Percentiles rank a stretch among this genome's conserved stretches.
Evolutionary conservation across 495 filamentous ascomycete species (phyloP).

Genomic region (Penicillium cinerascens): DNA sequence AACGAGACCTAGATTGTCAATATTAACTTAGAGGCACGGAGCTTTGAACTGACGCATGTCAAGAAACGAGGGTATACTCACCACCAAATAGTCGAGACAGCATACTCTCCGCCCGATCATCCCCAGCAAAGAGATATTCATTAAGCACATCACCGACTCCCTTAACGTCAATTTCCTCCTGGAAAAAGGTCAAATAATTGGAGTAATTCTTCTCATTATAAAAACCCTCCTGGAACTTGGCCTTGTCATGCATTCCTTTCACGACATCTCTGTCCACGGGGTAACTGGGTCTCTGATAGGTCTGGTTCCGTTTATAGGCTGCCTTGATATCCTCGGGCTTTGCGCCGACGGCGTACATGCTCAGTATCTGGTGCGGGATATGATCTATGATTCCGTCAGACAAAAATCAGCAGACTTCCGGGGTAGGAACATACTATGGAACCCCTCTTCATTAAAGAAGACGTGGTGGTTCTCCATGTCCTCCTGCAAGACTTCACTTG

Average conservation of each 20-base stretch:
- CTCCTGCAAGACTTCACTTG: slow-evolving; percentile 65
- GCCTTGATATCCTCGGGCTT: slow-evolving; percentile 50
- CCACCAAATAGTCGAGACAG: slow-evolving; percentile 55
- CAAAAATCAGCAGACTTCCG: neutral
- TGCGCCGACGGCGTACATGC: slow-evolving; percentile 73
- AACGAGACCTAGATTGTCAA: slow-evolving; percentile 52
- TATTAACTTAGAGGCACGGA: neutral
- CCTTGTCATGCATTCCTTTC: slow-evolving; percentile 49
- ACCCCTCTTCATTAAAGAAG: slow-evolving; percentile 68
- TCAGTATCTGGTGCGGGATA: slow-evolving; percentile 71
- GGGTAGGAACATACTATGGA: slow-evolving; percentile 54
- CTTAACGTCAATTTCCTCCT: slow-evolving; percentile 60
- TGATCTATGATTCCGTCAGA: slow-evolving; percentile 39
- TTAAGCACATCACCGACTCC: slow-evolving; percentile 57
- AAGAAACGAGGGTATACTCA: slow-evolving; percentile 18
- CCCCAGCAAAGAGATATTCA: slow-evolving; percentile 62
- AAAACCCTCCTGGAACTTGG: slow-evolving; percentile 49
- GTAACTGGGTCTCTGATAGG: slow-evolving; percentile 55
- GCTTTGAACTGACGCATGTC: neutral
- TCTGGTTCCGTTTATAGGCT: slow-evolving; percentile 55
- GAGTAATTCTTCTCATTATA: slow-evolving; percentile 55
- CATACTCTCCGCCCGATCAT: slow-evolving; percentile 59
- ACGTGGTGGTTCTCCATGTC: slow-evolving; percentile 74
- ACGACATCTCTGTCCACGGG: slow-evolving; percentile 42
- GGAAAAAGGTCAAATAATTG: slow-evolving; percentile 70